Evolutionary conservation across 78 protist species (phyloP).

Genomic region (Planoprotostelium fungivorum): DNA sequence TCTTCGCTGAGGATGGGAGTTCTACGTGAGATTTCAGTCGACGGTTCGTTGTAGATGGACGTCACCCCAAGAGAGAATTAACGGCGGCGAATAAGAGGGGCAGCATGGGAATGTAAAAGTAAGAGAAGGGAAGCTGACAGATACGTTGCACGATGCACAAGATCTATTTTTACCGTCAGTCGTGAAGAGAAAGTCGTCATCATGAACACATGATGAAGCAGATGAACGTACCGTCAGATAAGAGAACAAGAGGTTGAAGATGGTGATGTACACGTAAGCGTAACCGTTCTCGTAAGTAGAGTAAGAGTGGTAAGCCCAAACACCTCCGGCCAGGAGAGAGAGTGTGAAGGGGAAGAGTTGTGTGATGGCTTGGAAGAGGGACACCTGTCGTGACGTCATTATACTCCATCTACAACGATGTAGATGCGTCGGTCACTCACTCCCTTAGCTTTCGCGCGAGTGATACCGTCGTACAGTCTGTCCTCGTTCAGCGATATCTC

Average conservation of each 20-base stretch:
- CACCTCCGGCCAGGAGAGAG: not conserved
- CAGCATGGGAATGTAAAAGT: not conserved
- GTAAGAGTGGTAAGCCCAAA: not conserved
- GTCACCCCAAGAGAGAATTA: not conserved
- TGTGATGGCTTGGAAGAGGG: not conserved
- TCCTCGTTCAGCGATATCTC: not conserved
- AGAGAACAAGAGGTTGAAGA: not conserved
- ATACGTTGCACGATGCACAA: not conserved
- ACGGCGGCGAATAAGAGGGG: not conserved
- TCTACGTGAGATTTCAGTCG: not conserved
- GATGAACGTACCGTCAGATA: not conserved
- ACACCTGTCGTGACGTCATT: too few relatives aligned
- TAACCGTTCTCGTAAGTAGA: not conserved
- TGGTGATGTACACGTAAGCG: not conserved
- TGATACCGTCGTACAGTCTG: not conserved
- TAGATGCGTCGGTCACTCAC: constrained; percentile 1
- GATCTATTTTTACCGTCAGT: not conserved
- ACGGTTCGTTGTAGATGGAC: not conserved
- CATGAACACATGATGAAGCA: too few relatives aligned
- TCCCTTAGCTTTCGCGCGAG: not conserved
- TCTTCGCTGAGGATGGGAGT: not conserved
- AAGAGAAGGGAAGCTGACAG: not conserved
- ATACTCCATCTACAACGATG: not conserved
- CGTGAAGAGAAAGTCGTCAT: too few relatives aligned
- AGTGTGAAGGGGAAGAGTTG: not conserved